Percentiles rank a stretch among this genome's conserved stretches.
Conservation (phyloP, 2,329 filamentous ascomycete species). For the Ceratocystis harringtonii region DNA sequence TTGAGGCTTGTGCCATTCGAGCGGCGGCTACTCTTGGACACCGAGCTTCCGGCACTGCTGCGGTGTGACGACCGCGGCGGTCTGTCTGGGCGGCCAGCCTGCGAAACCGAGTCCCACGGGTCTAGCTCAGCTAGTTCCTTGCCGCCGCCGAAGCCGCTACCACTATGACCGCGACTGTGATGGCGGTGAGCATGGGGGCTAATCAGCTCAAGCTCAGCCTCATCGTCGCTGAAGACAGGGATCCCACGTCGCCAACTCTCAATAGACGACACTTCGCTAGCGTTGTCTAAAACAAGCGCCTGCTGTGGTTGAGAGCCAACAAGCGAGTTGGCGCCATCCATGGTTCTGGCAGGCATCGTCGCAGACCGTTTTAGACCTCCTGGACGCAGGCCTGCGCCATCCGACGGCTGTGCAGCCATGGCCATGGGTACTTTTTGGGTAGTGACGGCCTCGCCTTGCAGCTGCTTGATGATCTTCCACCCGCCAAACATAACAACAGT, state of each 20-base stretch:
- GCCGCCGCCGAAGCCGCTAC: conserved; percentile 20
- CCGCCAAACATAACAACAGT: conserved; percentile 92
- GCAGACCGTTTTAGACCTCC: conserved; percentile 2
- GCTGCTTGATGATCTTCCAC: conserved; percentile 91
- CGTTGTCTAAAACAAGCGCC: conserved; percentile 36
- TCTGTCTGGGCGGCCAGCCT: conserved; percentile 19
- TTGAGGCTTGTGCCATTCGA: conserved; percentile 21
- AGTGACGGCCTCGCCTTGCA: conserved; percentile 32
- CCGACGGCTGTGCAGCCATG: conserved; percentile 10
- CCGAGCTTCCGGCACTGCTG: conserved; percentile 14
- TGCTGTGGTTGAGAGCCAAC: conserved; percentile 27
- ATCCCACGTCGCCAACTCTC: conserved; percentile 42
- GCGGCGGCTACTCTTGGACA: conserved; percentile 1
- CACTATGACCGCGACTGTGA: conserved; percentile 19
- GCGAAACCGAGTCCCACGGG: conserved; percentile 20
- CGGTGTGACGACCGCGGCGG: conserved; percentile 17
- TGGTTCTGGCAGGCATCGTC: conserved; percentile 18
- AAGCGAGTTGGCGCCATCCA: conserved; percentile 23
- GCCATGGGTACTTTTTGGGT: conserved; percentile 23
- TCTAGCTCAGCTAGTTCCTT: conserved; percentile 30
- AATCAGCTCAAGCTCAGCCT: conserved; percentile 42
- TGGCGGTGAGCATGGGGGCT: conserved; percentile 39
- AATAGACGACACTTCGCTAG: conserved; percentile 38
- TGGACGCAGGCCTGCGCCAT: neutral
- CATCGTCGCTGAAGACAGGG: conserved; percentile 29